Base-by-base conservation (phyloP, 495 filamentous ascomycete genomes). In the Clohesyomyces aquaticus region DNA sequence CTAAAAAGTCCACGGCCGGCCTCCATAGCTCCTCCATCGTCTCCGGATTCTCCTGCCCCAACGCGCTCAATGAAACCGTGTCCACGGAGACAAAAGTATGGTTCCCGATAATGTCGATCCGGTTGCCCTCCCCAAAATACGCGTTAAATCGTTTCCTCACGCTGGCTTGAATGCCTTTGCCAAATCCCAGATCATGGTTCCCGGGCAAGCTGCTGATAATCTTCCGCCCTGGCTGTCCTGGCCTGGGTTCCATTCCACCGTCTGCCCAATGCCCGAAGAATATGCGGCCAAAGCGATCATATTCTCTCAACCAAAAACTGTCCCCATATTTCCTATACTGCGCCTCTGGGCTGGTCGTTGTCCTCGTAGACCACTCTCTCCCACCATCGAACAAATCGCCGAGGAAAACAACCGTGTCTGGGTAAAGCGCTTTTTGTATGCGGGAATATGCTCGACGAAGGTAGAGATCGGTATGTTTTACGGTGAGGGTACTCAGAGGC, bases 111-210 rank as follows among this genome's bases (percentile, higher is more conserved):
- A 96, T 81, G 71, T 96, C 90, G 16, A 98, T 83, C 16, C 90
- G 81, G 67, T 96, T 98, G 11, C 88, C 87, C 50, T 90, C 83
- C 12, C 95, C 95, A 76, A 99, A 97, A 73, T 88, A 96, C 1
- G 88, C 82, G 65, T 89, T 85, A 72, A 96, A 98, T 46, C 95
- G 80, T 68, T 90, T 82, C 52, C 91, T 82, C 12, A 96, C 90
- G 0, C 88, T 77, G 23, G 87, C 68, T 69, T 94, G 88, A 54
- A 99, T 87, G 19, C 91, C 88, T 25, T 82, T 83, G 1, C 90
- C 95, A 68, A 99, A 93, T 1, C 95, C 95, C n/a, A 97, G 77
- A 73, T 99, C 95, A 74, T 99, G 95, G 65, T 99, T 99, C 6
- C 94, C 95, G 0, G 95, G 95, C 21, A 99, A 71, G 66, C 85